Percentiles rank a stretch among this genome's conserved stretches.
phyloP scores from a whole-genome alignment of 2,329 filamentous ascomycete species.

The Penicillium sp. region DNA sequence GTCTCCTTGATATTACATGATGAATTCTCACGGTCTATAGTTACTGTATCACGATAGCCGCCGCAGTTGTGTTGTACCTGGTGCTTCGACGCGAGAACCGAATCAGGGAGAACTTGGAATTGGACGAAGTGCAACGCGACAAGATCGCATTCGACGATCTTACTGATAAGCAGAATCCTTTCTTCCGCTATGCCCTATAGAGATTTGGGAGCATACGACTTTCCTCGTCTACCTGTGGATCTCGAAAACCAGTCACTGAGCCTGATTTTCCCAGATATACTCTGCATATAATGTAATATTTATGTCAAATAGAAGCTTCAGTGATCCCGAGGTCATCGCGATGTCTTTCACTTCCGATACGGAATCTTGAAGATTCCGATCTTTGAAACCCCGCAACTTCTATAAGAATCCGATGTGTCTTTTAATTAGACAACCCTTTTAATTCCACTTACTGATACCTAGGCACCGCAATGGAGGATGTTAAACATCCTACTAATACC shows the following conservation, averaged over 20 bases:
- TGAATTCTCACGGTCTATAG: conserved; percentile 38
- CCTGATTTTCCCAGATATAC: no score
- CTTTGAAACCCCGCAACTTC: conserved; percentile 8
- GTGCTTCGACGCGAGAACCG: conserved; percentile 63
- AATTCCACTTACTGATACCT: neutral
- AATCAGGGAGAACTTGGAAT: conserved; percentile 48
- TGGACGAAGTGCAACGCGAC: conserved; percentile 64
- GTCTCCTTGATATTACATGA: conserved; percentile 2
- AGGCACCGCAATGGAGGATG: neutral
- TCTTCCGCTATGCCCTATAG: conserved; percentile 63
- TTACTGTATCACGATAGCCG: conserved; percentile 67
- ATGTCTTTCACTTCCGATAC: neutral
- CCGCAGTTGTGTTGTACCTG: conserved; percentile 59
- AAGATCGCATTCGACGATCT: conserved; percentile 68
- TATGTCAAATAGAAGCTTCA: neutral
- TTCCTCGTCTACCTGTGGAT: neutral
- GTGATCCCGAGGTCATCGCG: neutral
- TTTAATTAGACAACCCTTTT: neutral
- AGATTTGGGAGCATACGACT: neutral
- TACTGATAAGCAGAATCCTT: conserved; percentile 69
- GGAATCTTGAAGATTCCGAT: conserved; percentile 20
- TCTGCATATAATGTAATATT: no score
- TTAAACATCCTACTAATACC: neutral
- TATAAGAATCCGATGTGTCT: neutral
- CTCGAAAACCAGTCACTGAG: no score